Percentiles rank a stretch among this genome's conserved stretches.
phyloP scores from a whole-genome alignment of 164 flowering plant genomes.

The Sextonia rubra region DNA sequence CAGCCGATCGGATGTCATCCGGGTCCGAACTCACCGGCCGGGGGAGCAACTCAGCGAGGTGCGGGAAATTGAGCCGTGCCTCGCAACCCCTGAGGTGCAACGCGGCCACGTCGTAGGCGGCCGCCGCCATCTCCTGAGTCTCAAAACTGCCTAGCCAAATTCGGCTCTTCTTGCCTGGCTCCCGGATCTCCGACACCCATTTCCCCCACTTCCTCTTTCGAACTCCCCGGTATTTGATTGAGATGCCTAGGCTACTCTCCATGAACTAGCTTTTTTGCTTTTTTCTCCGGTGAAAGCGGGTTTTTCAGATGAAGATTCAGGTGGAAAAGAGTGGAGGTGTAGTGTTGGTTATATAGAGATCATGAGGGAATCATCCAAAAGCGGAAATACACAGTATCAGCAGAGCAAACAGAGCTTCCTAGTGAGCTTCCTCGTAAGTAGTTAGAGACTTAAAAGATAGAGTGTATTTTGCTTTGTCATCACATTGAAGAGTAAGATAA shows the following conservation, averaged over 20 bases:
- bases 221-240: slow-evolving; percentile 32
- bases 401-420: not conserved
- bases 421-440: slow-evolving; percentile 15
- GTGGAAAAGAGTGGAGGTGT: not conserved
- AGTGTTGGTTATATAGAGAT: not conserved
- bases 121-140: slow-evolving; percentile 51
- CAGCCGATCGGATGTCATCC: slow-evolving; percentile 35
- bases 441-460: not conserved
- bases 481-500: not conserved
- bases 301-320: not conserved
- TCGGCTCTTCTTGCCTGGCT: slow-evolving; percentile 45
- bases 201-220: slow-evolving; percentile 55
- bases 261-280: not conserved
- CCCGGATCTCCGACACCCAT: slow-evolving; percentile 64
- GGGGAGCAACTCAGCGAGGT: slow-evolving; percentile 27
- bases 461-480: no score
- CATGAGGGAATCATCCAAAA: not conserved
- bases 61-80: slow-evolving; percentile 51
- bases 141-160: slow-evolving; percentile 59
- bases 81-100: slow-evolving; percentile 29
- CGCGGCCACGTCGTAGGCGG: slow-evolving; percentile 52
- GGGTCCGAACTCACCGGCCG: slow-evolving; percentile 32
- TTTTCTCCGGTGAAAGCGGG: not conserved
- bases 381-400: not conserved
- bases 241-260: not conserved